Conservation (phyloP, 306 rosid genomes). For the Pterocarpus macrocarpus region DNA sequence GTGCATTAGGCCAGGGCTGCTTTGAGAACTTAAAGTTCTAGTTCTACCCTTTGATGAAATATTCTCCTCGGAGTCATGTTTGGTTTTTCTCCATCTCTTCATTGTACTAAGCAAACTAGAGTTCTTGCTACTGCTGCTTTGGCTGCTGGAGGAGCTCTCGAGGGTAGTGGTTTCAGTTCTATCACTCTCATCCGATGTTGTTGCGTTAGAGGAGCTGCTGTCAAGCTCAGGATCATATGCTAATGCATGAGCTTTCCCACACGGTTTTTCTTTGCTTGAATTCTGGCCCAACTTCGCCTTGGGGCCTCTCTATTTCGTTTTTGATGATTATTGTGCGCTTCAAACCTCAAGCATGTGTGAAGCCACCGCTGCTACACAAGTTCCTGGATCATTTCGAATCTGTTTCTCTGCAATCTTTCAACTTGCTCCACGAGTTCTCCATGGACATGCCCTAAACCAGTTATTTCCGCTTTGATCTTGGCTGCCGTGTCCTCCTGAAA, state of each 20-base stretch:
- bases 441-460: conserved; percentile 41
- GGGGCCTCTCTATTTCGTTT: conserved; percentile 28
- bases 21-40: background rate
- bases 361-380: conserved; percentile 63
- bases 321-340: conserved; percentile 30
- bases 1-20: conserved; percentile 23
- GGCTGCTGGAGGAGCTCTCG: conserved; percentile 58
- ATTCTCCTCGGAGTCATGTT: conserved; percentile 26
- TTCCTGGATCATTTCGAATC: conserved; percentile 60
- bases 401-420: conserved; percentile 50
- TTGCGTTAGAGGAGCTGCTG: conserved; percentile 47
- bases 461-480: conserved; percentile 45
- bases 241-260: conserved; percentile 6
- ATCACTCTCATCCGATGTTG: conserved; percentile 48
- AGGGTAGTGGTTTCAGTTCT: conserved; percentile 45
- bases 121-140: conserved; percentile 40
- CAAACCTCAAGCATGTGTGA: conserved; percentile 53
- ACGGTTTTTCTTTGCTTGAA: conserved; percentile 13
- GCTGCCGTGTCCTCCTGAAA: conserved; percentile 43
- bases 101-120: conserved; percentile 31
- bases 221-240: conserved; percentile 32
- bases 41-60: conserved; percentile 17
- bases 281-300: conserved; percentile 7
- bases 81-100: conserved; percentile 45
- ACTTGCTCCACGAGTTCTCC: conserved; percentile 51